Conservation (phyloP, 495 filamentous ascomycete genomes). For the Coniosporium apollinis region DNA sequence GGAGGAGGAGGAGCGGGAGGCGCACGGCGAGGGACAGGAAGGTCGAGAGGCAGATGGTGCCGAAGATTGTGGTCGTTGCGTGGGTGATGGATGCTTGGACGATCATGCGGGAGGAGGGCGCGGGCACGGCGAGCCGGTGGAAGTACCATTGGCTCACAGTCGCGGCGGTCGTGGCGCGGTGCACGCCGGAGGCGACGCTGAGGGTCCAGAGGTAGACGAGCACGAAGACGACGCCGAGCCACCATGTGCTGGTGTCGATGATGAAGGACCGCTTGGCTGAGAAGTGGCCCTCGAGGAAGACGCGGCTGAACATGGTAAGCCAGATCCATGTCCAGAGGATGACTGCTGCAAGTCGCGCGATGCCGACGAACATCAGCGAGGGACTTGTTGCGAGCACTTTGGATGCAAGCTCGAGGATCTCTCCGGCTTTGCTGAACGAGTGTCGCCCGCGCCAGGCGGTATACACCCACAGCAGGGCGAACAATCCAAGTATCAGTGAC, state of each 20-base stretch:
- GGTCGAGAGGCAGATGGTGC: conserved; percentile 76
- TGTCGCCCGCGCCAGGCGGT: conserved; percentile 63
- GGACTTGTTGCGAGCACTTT: conserved; percentile 75
- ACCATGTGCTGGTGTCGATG: conserved; percentile 77
- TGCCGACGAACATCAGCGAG: conserved; percentile 63
- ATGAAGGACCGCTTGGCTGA: conserved; percentile 38
- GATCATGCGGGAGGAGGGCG: conserved; percentile 56
- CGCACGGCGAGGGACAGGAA: conserved; percentile 65
- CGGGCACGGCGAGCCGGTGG: conserved; percentile 68
- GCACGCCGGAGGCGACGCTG: conserved; percentile 66
- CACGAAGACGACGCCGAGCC: conserved; percentile 75
- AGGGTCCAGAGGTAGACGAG: conserved; percentile 92
- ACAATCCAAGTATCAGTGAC: conserved; percentile 54
- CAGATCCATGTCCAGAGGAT: conserved; percentile 88
- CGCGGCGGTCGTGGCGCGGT: conserved; percentile 80
- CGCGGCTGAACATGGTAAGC: conserved; percentile 89
- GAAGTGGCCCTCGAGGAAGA: conserved; percentile 78
- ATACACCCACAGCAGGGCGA: conserved; percentile 66
- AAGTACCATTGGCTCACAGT: conserved; percentile 99
- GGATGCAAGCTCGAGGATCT: conserved; percentile 79
- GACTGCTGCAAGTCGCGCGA: conserved; percentile 56
- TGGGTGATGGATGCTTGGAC: conserved; percentile 69
- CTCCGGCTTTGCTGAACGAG: conserved; percentile 60
- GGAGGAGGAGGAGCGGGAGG: conserved; percentile 71
- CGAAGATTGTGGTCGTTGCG: conserved; percentile 72